These are phyloP conservation scores for Yamadazyma buinensis DNA, from an alignment of 1,139 yeast species.

Conservation along the genomic window DNA sequence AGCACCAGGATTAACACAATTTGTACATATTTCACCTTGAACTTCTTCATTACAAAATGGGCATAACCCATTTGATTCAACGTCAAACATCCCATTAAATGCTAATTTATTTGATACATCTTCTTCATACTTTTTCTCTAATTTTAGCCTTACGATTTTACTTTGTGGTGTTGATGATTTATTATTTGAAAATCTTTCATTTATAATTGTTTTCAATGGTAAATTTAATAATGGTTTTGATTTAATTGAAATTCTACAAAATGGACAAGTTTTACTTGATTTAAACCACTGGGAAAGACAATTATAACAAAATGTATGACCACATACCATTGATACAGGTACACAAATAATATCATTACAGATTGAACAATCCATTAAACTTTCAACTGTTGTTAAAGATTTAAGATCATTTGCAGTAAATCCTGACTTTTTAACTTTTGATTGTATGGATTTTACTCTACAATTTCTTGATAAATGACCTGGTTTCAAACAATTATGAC, in stretches of 20 bases:
- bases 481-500: neutral
- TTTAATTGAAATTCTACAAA: slow-evolving; percentile 43
- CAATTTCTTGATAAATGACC: neutral
- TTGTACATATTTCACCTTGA: neutral
- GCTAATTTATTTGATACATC: neutral
- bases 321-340: slow-evolving; percentile 39
- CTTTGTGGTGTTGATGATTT: neutral
- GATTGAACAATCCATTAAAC: slow-evolving; percentile 33
- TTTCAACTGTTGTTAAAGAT: neutral
- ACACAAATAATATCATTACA: slow-evolving; percentile 43
- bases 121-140: neutral
- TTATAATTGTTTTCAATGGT: slow-evolving; percentile 32
- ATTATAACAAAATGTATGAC: slow-evolving; percentile 43
- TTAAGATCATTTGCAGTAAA: neutral
- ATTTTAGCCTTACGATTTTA: neutral
- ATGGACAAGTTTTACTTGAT: slow-evolving; percentile 48
- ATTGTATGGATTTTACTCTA: neutral
- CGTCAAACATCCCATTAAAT: neutral
- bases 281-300: slow-evolving; percentile 51
- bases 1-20: no score
- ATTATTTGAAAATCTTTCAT: neutral
- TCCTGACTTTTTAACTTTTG: neutral
- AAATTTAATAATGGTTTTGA: slow-evolving; percentile 43
- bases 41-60: neutral
- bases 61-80: neutral